Evolutionary conservation across 306 rosid species (phyloP), one percentile per base, ranked within the genome.

Genomic region (Cucumis cinereus): DNA sequence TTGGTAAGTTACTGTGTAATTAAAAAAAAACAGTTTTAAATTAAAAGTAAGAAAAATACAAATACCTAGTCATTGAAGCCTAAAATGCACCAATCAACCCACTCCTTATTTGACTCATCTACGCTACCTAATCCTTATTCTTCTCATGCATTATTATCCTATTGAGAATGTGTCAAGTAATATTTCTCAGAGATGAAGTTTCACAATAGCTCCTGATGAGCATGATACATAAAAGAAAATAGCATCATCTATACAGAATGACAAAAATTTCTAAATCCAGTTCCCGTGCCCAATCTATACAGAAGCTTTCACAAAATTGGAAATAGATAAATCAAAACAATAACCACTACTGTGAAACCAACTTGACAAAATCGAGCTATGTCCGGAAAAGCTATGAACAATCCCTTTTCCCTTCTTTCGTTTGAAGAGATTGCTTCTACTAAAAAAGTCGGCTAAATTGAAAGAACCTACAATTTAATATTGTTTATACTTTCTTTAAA

Each of bases 221-320:
- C 54, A 22, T 67, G 33, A 67, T 41, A 41, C n/a, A 36, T 4
- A 53, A 52, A 74, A 53, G 35, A 10, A 47, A 26, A 70, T 26
- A 45, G 75, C 40, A 7, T 14, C 15, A 47, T 24, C 56, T 47
- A 70, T 22, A 69, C 45, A 23, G 16, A 45, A 2, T 2, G 9
- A 50, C 7, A 50, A 16, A 50, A 47, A 24, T 49, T 45, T 49
- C n/a, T 26, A 47, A 15, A 7, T 49, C 36, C 75, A 8, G 20
- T 57, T 80, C 76, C 35, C 77, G 17, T 22, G 83, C 80, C 64
- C 63, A 80, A 77, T 75, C 68, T 47, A 81, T 13, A 67, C 17
- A 45, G 53, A 75, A 70, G 78, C 74, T 74, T 49, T 59, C 47
- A 79, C 90, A 83, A 79, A 79, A 87, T 77, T 28, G 73, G 52